Conservation (phyloP, 768 basidiomycete species). For the Termitomyces sp. region DNA sequence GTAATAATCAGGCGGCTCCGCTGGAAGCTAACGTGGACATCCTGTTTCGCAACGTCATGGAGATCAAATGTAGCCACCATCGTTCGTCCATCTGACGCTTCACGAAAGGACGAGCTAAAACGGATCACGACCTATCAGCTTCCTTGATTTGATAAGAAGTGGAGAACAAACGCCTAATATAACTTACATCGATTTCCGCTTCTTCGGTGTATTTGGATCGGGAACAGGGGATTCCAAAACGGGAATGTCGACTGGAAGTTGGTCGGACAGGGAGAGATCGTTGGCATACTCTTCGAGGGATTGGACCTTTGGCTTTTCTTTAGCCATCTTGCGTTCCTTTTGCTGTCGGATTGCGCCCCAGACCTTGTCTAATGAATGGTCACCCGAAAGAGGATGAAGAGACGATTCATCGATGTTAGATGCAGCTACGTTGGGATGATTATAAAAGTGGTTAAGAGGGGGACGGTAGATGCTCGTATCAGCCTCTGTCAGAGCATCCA, state of each 20-base stretch:
- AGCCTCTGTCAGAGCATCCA: conserved; percentile 34
- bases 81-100: conserved; percentile 67
- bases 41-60: conserved; percentile 64
- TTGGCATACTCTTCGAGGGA: conserved; percentile 51
- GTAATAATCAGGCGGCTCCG: conserved; percentile 58
- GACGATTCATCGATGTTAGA: conserved; percentile 39
- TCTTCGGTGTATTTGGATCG: conserved; percentile 44
- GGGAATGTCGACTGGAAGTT: conserved; percentile 33
- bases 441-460: conserved; percentile 25
- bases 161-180: conserved; percentile 20
- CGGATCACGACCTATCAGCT: conserved; percentile 10
- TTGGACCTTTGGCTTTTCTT: conserved; percentile 66
- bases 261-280: conserved; percentile 30
- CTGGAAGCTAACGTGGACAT: conserved; percentile 75
- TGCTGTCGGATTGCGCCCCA: conserved; percentile 64
- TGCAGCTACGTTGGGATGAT: conserved; percentile 35
- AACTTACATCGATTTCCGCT: conserved; percentile 69
- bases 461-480: conserved; percentile 26
- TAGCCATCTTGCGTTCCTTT: conserved; percentile 66
- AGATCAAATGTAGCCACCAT: conserved; percentile 72
- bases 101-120: conserved; percentile 61
- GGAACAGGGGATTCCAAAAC: conserved; percentile 34
- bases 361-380: conserved; percentile 49
- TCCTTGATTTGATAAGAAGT: conserved; percentile 10
- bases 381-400: conserved; percentile 35